These are phyloP conservation scores for Furculomyces boomerangus DNA, from an alignment of 371 early-diverging fungal species.

Conservation along the genomic window DNA sequence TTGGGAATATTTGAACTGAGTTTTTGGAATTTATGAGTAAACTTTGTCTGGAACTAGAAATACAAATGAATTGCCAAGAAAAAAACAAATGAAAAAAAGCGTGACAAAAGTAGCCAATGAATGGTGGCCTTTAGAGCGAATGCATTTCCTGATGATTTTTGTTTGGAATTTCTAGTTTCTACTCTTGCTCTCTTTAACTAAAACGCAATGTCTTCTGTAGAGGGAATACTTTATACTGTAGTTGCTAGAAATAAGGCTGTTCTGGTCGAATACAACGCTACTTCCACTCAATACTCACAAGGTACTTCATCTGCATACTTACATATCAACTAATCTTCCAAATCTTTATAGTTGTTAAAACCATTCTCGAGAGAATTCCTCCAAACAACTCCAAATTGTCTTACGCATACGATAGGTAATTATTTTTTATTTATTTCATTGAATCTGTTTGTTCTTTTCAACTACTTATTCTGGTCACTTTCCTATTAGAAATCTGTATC, in stretches of 20 bases:
- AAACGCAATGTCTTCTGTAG: neutral
- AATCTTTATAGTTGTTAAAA: constrained; percentile 41
- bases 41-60: too few species aligned
- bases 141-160: too few species aligned
- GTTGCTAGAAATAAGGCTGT: neutral
- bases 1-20: too few species aligned
- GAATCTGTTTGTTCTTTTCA: neutral
- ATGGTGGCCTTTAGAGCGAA: too few species aligned
- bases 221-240: neutral
- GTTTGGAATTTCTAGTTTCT: too few species aligned
- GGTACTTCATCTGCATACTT: neutral
- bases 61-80: too few species aligned
- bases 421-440: neutral
- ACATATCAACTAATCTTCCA: neutral
- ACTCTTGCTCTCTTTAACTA: too few species aligned
- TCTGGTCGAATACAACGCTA: neutral
- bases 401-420: constrained; percentile 73
- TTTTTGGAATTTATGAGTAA: too few species aligned
- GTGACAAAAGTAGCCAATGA: too few species aligned
- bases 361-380: constrained; percentile 78
- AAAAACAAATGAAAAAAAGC: too few species aligned
- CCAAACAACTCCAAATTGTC: constrained; percentile 75
- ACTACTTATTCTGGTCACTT: constrained; percentile 1
- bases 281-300: neutral
- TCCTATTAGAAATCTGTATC: constrained; percentile 55